Percentiles rank a stretch among this genome's conserved stretches.
Evolutionary conservation across 2,329 filamentous ascomycete genomes (phyloP).

Genomic region (Penicillium sp.): DNA sequence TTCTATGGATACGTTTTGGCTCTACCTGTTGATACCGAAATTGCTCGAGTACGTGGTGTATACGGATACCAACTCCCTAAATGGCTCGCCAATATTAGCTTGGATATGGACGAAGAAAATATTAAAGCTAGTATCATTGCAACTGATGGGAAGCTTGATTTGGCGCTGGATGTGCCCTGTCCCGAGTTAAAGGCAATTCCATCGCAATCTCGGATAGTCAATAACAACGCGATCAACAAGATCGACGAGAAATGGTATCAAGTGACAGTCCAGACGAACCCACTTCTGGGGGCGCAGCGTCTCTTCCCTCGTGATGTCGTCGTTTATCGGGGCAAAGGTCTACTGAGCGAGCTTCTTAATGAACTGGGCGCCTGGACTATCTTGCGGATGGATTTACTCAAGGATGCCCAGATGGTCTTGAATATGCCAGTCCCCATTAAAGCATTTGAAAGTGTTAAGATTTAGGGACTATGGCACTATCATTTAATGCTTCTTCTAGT

Average conservation of each 20-base stretch:
- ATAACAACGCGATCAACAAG: slow-evolving; percentile 20
- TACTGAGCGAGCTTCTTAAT: slow-evolving; percentile 15
- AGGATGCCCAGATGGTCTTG: slow-evolving; percentile 21
- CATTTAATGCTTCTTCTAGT: background rate
- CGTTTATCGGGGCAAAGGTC: slow-evolving; percentile 9
- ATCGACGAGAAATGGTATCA: slow-evolving; percentile 19
- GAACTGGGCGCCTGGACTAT: slow-evolving; percentile 14
- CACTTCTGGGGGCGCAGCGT: slow-evolving; percentile 13
- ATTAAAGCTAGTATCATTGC: slow-evolving; percentile 9
- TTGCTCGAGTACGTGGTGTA: slow-evolving; percentile 19
- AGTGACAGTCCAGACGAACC: slow-evolving; percentile 18
- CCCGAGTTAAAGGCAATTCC: slow-evolving; percentile 11
- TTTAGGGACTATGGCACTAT: slow-evolving; percentile 1
- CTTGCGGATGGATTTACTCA: slow-evolving; percentile 18
- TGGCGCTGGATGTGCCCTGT: slow-evolving; percentile 10
- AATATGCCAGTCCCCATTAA: slow-evolving; percentile 16
- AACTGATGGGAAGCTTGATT: background rate
- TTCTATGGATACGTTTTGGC: slow-evolving; percentile 20
- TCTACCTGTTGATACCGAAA: slow-evolving; percentile 21
- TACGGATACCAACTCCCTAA: slow-evolving; percentile 22
- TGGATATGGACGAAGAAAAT: slow-evolving; percentile 14
- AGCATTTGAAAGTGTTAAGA: slow-evolving; percentile 9
- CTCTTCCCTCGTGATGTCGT: slow-evolving; percentile 12
- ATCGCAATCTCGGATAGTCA: slow-evolving; percentile 13
- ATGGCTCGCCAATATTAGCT: slow-evolving; percentile 17